These are phyloP conservation scores for Atalantia buxifolia DNA, from an alignment of 345 rosid genomes.

Conservation along the genomic window DNA sequence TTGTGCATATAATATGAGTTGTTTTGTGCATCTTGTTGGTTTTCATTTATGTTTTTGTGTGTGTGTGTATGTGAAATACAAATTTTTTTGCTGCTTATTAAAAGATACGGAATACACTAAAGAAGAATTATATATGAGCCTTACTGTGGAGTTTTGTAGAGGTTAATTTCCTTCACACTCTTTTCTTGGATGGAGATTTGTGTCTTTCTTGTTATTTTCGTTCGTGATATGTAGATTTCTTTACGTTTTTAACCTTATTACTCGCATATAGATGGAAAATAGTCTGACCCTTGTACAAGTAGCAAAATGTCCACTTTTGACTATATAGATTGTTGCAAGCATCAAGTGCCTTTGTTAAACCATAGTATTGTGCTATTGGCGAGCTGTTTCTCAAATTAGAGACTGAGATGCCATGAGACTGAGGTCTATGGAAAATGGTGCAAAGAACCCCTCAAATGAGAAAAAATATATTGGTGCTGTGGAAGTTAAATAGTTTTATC, in stretches of 20 bases:
- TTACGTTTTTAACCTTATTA: background rate
- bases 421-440: background rate
- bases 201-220: background rate
- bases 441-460: background rate
- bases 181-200: background rate
- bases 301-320: background rate
- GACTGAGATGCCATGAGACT: background rate
- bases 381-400: background rate
- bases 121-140: background rate
- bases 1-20: background rate
- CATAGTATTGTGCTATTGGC: background rate
- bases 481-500: background rate
- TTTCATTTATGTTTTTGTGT: background rate
- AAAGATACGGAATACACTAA: background rate
- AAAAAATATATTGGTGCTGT: background rate
- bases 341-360: background rate
- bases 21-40: background rate
- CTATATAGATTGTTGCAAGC: background rate
- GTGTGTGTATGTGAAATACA: background rate
- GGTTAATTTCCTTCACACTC: background rate
- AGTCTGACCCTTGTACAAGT: background rate
- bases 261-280: background rate
- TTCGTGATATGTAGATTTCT: background rate
- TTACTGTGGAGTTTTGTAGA: background rate
- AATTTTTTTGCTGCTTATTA: background rate